phyloP scores from a whole-genome alignment of 1,284 basidiomycete species.

The Rhodotorula mucilaginosa region DNA sequence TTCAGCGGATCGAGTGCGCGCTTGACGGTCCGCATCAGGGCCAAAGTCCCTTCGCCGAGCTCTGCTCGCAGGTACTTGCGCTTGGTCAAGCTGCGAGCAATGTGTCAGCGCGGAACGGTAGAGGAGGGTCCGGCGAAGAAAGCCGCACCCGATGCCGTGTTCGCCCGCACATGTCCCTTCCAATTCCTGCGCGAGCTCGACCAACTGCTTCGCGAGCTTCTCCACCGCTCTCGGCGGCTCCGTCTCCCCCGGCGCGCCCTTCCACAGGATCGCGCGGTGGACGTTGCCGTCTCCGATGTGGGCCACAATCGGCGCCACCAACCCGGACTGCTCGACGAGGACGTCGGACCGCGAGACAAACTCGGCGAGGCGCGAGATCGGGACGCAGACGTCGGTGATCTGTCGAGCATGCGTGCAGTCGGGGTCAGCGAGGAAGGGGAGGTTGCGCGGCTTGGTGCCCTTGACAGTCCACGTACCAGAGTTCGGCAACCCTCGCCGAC shows the following conservation, averaged over 20 bases:
- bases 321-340: slow-evolving; percentile 31
- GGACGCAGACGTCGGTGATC: slow-evolving; percentile 44
- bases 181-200: slow-evolving; percentile 31
- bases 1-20: slow-evolving; percentile 68
- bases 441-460: rapidly evolving
- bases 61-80: slow-evolving; percentile 63
- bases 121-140: background rate
- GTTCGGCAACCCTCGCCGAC: slow-evolving; percentile 34
- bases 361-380: slow-evolving; percentile 41
- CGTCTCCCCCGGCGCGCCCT: slow-evolving; percentile 23
- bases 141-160: slow-evolving; percentile 66
- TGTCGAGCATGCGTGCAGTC: background rate
- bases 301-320: slow-evolving; percentile 41
- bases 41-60: slow-evolving; percentile 71
- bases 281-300: slow-evolving; percentile 43
- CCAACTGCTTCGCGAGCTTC: slow-evolving; percentile 27
- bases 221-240: slow-evolving; percentile 25
- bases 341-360: slow-evolving; percentile 35
- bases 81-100: slow-evolving; percentile 55
- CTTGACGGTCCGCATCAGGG: slow-evolving; percentile 76
- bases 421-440: background rate
- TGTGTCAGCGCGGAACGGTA: background rate
- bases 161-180: slow-evolving; percentile 52
- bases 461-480: slow-evolving; percentile 3
- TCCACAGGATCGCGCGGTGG: slow-evolving; percentile 36